Evolutionary conservation across 176 grass and related monocot species (phyloP), one percentile per base, ranked within the genome.

Genomic region (Zea luxurians): DNA sequence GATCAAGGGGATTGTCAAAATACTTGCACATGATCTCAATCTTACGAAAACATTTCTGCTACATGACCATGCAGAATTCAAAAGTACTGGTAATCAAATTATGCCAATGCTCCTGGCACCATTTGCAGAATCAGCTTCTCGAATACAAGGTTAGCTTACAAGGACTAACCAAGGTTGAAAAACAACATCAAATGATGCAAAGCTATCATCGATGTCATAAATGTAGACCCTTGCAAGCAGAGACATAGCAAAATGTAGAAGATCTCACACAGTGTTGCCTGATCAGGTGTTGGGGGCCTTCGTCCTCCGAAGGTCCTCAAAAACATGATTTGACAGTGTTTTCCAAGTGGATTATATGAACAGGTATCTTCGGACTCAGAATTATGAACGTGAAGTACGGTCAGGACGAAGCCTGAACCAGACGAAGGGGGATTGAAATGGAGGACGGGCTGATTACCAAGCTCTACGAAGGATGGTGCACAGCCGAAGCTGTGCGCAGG

Each of bases 61-160:
- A 45, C 13, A 61, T 5, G 59, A 27, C 4, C 53, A 2, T 68
- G 75, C 52, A 83, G 6, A 49, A 67, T 68, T 73, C 44, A 74
- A 53, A 73, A 61, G 61, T 4, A 0, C 36, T 18, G 8, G n/a
- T 10, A 37, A 12, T 71, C 10, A 3, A 27, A 82, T 42, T 13
- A 10, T 1, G 62, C 9, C 41, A 66, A 15, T 18, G 69, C 54
- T 57, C 76, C 46, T 73, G 66, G 44, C 66, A 83, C 73, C 58
- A 72, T 77, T 69, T n/a, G 57, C 76, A 7, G 64, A 63, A 70
- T 55, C 37, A 70, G 20, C 69, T 72, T 35, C 54, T 75, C 63
- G 55, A 61, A 68, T 64, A 71, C 69, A 88, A 10, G 62, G 64
- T 84, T 64, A 80, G 63, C 70, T 70, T 68, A 70, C 61, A 83